These are phyloP conservation scores for Blumeria graminis DNA, from an alignment of 2,329 filamentous ascomycete species.

Conservation along the genomic window DNA sequence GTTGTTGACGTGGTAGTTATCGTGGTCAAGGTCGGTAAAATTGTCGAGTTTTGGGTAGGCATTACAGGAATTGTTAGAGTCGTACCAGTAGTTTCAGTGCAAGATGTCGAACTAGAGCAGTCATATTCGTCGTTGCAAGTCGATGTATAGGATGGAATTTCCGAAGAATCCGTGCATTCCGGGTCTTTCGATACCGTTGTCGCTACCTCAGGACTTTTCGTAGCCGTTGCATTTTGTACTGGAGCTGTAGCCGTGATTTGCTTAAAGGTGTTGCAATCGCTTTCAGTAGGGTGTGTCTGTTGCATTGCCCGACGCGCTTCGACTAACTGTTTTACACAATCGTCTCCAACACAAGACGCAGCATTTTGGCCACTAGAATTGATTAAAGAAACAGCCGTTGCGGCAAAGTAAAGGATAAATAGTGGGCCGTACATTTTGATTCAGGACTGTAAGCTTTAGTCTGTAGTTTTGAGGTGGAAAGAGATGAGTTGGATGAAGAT, in stretches of 20 bases:
- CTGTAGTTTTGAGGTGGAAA: too few species aligned
- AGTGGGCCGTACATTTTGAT: too few species aligned
- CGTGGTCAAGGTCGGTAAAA: background rate
- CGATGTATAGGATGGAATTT: slow-evolving; percentile 10
- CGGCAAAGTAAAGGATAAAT: background rate
- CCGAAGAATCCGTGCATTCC: background rate
- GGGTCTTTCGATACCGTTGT: background rate
- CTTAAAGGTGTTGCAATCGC: background rate
- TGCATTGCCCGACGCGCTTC: background rate
- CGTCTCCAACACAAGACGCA: background rate
- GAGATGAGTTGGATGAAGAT: too few species aligned
- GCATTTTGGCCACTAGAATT: background rate
- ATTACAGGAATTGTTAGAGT: background rate
- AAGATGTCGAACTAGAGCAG: slow-evolving; percentile 11
- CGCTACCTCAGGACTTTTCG: background rate
- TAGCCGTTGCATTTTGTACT: background rate
- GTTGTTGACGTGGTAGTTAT: background rate
- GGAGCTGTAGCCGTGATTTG: background rate
- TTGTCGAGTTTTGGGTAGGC: background rate
- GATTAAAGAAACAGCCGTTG: background rate
- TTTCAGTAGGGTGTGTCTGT: background rate
- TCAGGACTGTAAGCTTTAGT: too few species aligned
- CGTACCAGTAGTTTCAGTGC: slow-evolving; percentile 7
- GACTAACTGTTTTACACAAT: background rate
- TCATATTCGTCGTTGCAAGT: slow-evolving; percentile 5